Conservation (phyloP, 306 rosid species). For the Begonia masoniana region DNA sequence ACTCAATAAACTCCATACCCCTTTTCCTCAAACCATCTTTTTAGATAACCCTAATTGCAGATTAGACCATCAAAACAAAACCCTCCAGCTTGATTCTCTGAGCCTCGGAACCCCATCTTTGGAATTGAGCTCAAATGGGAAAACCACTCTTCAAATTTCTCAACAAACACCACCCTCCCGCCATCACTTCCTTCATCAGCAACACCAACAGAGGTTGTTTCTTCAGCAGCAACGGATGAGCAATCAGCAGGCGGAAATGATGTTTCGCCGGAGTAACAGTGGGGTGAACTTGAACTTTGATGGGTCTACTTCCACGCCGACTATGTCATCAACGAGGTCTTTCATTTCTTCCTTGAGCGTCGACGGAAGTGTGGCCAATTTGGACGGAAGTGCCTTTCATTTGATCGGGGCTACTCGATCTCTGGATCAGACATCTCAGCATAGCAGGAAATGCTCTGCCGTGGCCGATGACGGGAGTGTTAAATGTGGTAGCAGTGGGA, state of each 20-base stretch:
- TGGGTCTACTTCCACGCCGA: conserved; percentile 76
- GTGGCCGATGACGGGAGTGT: conserved; percentile 80
- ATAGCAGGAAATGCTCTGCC: conserved; percentile 80
- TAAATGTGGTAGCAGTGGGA: conserved; percentile 76
- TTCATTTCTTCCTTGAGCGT: conserved; percentile 95
- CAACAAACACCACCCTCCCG: conserved; percentile 39
- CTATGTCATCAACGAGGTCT: conserved; percentile 88
- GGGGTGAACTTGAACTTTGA: conserved; percentile 85
- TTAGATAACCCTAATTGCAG: conserved; percentile 54
- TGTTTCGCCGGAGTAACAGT: conserved; percentile 56
- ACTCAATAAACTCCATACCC: conserved; percentile 31
- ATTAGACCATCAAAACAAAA: conserved; percentile 27
- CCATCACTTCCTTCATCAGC: conserved; percentile 53
- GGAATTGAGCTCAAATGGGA: conserved; percentile 60
- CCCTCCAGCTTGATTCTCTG: conserved; percentile 26
- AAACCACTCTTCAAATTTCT: conserved; percentile 44
- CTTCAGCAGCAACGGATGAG: conserved; percentile 31
- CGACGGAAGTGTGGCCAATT: conserved; percentile 80
- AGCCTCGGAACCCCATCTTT: conserved; percentile 41
- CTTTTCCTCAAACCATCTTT: conserved; percentile 47
- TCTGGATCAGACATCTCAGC: conserved; percentile 80
- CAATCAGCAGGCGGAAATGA: conserved; percentile 58
- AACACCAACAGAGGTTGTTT: conserved; percentile 42
- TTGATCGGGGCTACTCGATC: conserved; percentile 70
- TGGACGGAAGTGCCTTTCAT: conserved; percentile 79